Conservation (phyloP, 1,284 basidiomycete genomes). For the Flammula alnicola region DNA sequence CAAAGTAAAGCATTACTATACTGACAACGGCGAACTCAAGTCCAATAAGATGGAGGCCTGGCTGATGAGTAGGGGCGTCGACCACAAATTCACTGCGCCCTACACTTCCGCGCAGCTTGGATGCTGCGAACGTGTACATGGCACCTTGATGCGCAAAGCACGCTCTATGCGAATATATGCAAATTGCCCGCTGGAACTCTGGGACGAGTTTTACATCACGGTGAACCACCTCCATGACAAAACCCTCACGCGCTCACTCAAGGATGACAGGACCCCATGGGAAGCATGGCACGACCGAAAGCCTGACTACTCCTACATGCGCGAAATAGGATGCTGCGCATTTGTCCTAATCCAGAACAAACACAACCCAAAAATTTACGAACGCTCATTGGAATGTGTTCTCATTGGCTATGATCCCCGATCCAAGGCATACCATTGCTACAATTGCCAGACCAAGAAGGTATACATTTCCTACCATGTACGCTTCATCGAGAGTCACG, state of each 20-base stretch:
- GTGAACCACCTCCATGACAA: conserved; percentile 14
- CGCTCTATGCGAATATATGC: conserved; percentile 29
- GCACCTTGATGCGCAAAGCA: conserved; percentile 29
- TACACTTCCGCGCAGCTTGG: conserved; percentile 36
- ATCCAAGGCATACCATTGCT: conserved; percentile 39
- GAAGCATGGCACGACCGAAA: conserved; percentile 19
- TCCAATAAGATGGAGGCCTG: conserved; percentile 27
- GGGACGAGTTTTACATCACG: conserved; percentile 35
- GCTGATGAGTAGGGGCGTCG: conserved; percentile 21
- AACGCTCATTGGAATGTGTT: conserved; percentile 33
- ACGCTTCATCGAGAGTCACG: conserved; percentile 35
- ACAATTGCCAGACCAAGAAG: conserved; percentile 23
- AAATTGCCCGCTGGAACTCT: conserved; percentile 25
- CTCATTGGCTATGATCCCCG: conserved; percentile 37
- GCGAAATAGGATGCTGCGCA: conserved; percentile 32
- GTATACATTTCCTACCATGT: conserved; percentile 34
- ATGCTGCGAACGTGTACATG: conserved; percentile 29
- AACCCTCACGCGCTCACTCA: conserved; percentile 7
- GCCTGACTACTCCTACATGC: conserved; percentile 1
- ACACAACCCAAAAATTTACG: conserved; percentile 36
- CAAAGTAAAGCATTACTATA: conserved; percentile 22
- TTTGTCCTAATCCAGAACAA: conserved; percentile 33
- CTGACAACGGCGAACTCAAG: conserved; percentile 39
- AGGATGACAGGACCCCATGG: conserved; percentile 17
- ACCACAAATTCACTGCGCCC: conserved; percentile 27